These are phyloP conservation scores for Coleophoma crateriformis DNA, from an alignment of 2,329 filamentous ascomycete genomes.

Conservation along the genomic window DNA sequence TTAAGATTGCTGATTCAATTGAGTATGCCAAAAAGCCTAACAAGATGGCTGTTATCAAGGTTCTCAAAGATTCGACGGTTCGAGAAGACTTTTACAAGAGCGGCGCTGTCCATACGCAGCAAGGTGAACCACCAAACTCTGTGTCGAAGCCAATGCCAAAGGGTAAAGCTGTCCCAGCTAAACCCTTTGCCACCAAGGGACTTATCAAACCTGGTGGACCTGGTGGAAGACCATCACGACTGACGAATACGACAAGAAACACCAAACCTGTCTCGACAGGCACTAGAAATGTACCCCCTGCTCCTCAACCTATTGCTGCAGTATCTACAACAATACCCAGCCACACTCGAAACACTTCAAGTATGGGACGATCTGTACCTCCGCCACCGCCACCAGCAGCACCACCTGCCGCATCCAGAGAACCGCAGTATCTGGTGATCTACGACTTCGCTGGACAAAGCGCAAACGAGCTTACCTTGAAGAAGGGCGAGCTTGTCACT, in stretches of 20 bases:
- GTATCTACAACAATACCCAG: conserved; percentile 34
- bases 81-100: conserved; percentile 89
- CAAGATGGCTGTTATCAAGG: conserved; percentile 85
- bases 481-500: conserved; percentile 74
- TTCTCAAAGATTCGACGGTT: conserved; percentile 77
- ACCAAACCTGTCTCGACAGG: conserved; percentile 23
- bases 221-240: conserved; percentile 70
- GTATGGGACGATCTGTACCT: conserved; percentile 44
- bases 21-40: conserved; percentile 98
- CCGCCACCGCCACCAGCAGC: conserved; percentile 54
- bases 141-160: conserved; percentile 80
- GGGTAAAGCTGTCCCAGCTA: conserved; percentile 77
- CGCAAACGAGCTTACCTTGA: conserved; percentile 78
- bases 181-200: conserved; percentile 90
- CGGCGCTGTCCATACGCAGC: conserved; percentile 78
- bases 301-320: conserved; percentile 21
- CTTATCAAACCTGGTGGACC: conserved; percentile 89
- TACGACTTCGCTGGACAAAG: conserved; percentile 88
- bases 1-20: conserved; percentile 79
- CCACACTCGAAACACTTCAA: conserved; percentile 51
- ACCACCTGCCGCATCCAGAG: conserved; percentile 62
- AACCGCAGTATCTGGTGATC: conserved; percentile 80
- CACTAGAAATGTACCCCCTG: conserved; percentile 21
- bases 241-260: conserved; percentile 40
- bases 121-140: conserved; percentile 78